Conservation (phyloP, 2,329 filamentous ascomycete species). For the Phaeophleospora eucalypticola region DNA sequence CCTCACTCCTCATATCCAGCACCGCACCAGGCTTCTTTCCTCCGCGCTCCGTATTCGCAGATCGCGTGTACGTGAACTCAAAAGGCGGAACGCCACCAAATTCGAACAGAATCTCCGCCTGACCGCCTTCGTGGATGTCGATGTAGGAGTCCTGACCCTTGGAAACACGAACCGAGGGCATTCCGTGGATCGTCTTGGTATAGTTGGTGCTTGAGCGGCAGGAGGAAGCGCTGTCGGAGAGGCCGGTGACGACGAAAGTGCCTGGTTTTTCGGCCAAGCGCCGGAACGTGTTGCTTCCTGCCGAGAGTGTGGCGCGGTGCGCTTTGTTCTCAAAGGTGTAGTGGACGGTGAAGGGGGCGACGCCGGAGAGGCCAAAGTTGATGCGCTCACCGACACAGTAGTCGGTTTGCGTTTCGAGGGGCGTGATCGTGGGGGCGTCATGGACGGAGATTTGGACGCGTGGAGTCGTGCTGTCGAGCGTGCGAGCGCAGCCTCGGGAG, state of each 20-base stretch:
- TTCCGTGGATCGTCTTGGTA: slow-evolving; percentile 79
- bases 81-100: slow-evolving; percentile 96
- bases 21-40: slow-evolving; percentile 55
- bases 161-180: slow-evolving; percentile 86
- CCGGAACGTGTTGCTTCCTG: slow-evolving; percentile 73
- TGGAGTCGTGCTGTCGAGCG: slow-evolving; percentile 60
- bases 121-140: slow-evolving; percentile 94
- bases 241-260: slow-evolving; percentile 77
- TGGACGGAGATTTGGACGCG: slow-evolving; percentile 88
- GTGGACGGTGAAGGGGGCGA: slow-evolving; percentile 85
- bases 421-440: slow-evolving; percentile 85
- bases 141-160: slow-evolving; percentile 75
- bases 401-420: slow-evolving; percentile 76
- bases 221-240: slow-evolving; percentile 83
- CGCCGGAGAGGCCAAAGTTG: slow-evolving; percentile 84
- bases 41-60: slow-evolving; percentile 74
- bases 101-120: slow-evolving; percentile 88
- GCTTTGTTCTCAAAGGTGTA: slow-evolving; percentile 80
- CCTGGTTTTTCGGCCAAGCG: slow-evolving; percentile 90
- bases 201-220: slow-evolving; percentile 78
- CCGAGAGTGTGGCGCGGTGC: slow-evolving; percentile 69
- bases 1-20: slow-evolving; percentile 85
- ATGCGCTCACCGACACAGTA: slow-evolving; percentile 96
- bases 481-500: slow-evolving; percentile 77
- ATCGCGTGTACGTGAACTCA: slow-evolving; percentile 94